Percentiles rank a stretch among this genome's conserved stretches.
phyloP scores from a whole-genome alignment of 306 rosid genomes.

The Ceratonia siliqua region DNA sequence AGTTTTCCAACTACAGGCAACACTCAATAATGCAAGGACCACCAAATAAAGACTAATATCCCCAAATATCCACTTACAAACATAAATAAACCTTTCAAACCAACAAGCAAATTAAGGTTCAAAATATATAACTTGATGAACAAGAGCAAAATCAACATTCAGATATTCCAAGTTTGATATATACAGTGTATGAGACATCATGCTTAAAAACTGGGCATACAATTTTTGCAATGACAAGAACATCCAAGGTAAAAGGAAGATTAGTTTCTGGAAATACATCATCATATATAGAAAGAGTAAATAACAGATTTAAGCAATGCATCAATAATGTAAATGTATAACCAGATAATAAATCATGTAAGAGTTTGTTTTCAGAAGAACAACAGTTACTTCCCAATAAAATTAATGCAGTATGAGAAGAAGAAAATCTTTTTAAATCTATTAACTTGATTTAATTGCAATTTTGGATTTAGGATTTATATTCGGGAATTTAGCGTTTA shows the following conservation, averaged over 20 bases:
- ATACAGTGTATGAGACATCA: not conserved
- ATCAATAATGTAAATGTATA: not conserved
- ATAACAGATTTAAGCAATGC: not conserved
- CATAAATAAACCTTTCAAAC: not conserved
- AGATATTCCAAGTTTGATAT: not conserved
- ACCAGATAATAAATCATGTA: not conserved
- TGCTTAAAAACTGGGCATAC: not conserved
- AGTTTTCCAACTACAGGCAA: not conserved
- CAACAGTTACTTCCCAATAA: too few species aligned
- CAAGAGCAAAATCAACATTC: not conserved
- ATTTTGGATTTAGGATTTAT: not conserved
- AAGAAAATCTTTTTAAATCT: not conserved
- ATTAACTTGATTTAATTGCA: too few species aligned
- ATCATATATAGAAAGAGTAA: not conserved
- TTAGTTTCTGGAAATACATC: too few species aligned
- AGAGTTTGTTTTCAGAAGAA: not conserved
- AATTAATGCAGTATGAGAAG: not conserved
- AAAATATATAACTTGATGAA: not conserved
- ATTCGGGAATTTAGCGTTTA: not conserved
- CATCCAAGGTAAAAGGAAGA: not conserved
- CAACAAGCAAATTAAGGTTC: not conserved
- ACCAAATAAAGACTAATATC: not conserved
- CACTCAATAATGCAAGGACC: not conserved
- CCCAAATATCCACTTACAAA: not conserved
- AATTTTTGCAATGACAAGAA: not conserved